These are phyloP conservation scores for Gossypium bickii DNA, from an alignment of 345 rosid species.

Conservation along the genomic window DNA sequence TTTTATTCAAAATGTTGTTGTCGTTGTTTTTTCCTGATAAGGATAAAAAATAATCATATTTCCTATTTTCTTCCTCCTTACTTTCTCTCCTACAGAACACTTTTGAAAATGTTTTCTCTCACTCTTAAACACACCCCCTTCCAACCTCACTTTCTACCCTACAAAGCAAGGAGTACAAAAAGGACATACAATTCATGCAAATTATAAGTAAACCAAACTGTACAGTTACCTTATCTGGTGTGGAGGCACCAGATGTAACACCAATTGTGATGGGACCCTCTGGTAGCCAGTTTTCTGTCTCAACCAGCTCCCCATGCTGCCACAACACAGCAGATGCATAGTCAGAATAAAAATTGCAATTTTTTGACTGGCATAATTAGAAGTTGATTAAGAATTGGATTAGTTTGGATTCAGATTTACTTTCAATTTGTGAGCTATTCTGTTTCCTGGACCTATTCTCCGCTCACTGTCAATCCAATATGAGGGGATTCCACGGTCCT, in stretches of 20 bases:
- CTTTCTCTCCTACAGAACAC: too few species aligned
- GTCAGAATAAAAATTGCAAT: slow-evolving; percentile 8
- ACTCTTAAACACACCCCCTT: too few species aligned
- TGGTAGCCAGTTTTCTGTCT: slow-evolving; percentile 87
- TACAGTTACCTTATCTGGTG: slow-evolving; percentile 79
- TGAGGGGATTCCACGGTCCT: slow-evolving; percentile 80
- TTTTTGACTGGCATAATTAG: neutral
- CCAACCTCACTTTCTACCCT: too few species aligned
- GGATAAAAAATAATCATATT: too few species aligned
- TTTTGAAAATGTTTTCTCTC: too few species aligned
- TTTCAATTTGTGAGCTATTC: slow-evolving; percentile 71
- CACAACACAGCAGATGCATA: neutral
- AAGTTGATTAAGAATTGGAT: neutral
- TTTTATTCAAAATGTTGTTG: too few species aligned
- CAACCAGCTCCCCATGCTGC: slow-evolving; percentile 91
- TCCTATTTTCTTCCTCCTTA: too few species aligned
- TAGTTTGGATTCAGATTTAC: slow-evolving; percentile 31
- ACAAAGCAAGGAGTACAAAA: neutral
- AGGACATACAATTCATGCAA: neutral
- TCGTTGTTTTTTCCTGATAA: too few species aligned
- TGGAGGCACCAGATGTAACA: slow-evolving; percentile 94
- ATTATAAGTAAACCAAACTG: neutral
- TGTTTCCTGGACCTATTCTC: slow-evolving; percentile 94
- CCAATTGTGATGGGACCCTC: slow-evolving; percentile 87
- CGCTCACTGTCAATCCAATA: slow-evolving; percentile 85